Base-by-base conservation (phyloP, 495 filamentous ascomycete species). In the Penicillium egyptiacum region DNA sequence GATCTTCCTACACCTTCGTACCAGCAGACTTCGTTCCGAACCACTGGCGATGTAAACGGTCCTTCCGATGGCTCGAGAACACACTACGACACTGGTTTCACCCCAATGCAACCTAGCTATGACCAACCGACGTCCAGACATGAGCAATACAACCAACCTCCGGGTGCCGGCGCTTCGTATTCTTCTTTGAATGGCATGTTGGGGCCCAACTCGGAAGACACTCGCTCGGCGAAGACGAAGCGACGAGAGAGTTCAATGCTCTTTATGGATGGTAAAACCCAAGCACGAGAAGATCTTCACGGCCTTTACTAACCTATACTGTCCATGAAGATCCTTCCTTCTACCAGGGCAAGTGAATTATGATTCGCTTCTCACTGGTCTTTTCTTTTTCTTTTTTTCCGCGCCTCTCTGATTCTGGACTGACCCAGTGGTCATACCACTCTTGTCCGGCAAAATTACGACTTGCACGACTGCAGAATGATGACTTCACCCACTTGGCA, bases 1-100 rank as follows among this genome's bases (percentile, higher is more conserved):
- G 86, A 89, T 50, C 74, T 87, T 8, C 84, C 86, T 14, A 89
- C 86, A 0, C 85, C 86, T 20, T 79, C 78, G 14, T 85, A 86
- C 62, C 79, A 81, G 48, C 85, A 88, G 58, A 79, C 80, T n/a
- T 75, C 79, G 1, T 88, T 88, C 61, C 70, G 67, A 26, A 58
- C 56, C 52, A 40, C 67, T 41, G 58, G 60, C 17, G 58, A 69
- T 53, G 54, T 55, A 23, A 57, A 71, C 39, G 62, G 62, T 37
- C 40, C 50, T 12, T 42, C 51, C 14, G 64, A 70, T 12, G 61
- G 68, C 56, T 54, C 64, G 55, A 75, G 62, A 47, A 55, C 39
- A 53, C 66, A 61, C 14, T 58, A 78, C 39, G 81, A 86, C 35
- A 84, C 80, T 14, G 85, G 85, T 6, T 87, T 88, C 65, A 79